Conservation (phyloP, 192 early-diverging fungal species). For the Coemansia sp. region DNA sequence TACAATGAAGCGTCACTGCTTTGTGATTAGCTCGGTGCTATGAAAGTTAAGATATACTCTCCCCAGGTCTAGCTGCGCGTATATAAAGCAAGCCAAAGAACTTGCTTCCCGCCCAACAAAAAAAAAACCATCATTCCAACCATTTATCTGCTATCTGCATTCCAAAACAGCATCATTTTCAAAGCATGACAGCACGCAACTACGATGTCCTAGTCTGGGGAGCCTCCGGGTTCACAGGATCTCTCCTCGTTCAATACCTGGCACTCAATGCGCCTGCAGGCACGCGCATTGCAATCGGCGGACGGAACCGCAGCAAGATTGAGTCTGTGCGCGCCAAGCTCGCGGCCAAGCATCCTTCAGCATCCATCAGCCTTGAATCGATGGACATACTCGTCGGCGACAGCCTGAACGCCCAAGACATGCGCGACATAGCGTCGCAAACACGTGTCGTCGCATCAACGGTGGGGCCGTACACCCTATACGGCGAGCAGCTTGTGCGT, state of each 20-base stretch:
- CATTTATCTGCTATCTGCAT: background rate
- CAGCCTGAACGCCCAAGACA: slow-evolving; percentile 54
- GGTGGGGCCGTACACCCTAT: slow-evolving; percentile 75
- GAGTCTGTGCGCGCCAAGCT: slow-evolving; percentile 56
- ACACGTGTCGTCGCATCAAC: slow-evolving; percentile 77
- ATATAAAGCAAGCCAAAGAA: background rate
- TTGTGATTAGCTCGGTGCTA: background rate
- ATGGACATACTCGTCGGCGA: slow-evolving; percentile 73
- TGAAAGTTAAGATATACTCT: background rate
- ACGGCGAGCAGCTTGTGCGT: slow-evolving; percentile 63
- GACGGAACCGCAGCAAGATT: slow-evolving; percentile 68
- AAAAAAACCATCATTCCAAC: no score
- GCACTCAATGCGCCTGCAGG: slow-evolving; percentile 46
- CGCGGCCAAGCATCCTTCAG: slow-evolving; percentile 48
- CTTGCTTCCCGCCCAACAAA: background rate
- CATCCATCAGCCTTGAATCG: background rate
- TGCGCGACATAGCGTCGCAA: slow-evolving; percentile 61
- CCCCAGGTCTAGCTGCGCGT: background rate
- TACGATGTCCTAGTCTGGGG: slow-evolving; percentile 69
- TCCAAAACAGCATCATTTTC: background rate
- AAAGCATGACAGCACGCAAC: slow-evolving; percentile 43
- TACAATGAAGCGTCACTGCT: background rate
- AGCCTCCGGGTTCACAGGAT: slow-evolving; percentile 84
- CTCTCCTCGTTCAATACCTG: slow-evolving; percentile 66
- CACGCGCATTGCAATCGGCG: slow-evolving; percentile 75